A percentile compares a stretch with the other conserved stretches of the same genome.
phyloP scores from a whole-genome alignment of 805 yeast species.

The Starmerella stellata region DNA sequence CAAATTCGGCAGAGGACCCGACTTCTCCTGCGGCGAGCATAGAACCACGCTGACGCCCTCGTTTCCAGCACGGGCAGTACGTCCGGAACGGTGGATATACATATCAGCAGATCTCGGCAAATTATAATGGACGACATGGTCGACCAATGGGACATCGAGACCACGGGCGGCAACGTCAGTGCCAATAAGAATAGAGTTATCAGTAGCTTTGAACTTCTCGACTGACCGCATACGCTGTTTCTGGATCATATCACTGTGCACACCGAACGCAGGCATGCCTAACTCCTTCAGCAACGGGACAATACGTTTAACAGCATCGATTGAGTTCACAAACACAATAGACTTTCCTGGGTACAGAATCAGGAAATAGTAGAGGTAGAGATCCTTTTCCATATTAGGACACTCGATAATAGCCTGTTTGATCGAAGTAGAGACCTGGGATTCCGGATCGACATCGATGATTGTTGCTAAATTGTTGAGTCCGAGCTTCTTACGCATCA shows the following conservation, averaged over 20 bases:
- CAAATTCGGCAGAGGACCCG: conserved; percentile 68
- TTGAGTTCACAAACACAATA: conserved; percentile 83
- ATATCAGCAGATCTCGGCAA: conserved; percentile 87
- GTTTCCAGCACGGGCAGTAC: conserved; percentile 90
- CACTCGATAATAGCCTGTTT: conserved; percentile 84
- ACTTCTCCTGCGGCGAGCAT: conserved; percentile 84
- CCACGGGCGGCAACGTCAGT: conserved; percentile 99
- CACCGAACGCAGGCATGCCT: conserved; percentile 46
- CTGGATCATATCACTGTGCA: conserved; percentile 90
- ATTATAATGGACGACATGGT: conserved; percentile 92
- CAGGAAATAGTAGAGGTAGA: conserved; percentile 73
- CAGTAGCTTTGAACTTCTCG: conserved; percentile 47
- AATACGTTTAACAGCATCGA: conserved; percentile 78
- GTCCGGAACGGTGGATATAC: conserved; percentile 88
- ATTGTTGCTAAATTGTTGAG: conserved; percentile 53
- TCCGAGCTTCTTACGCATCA: conserved; percentile 50
- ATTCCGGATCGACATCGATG: conserved; percentile 75
- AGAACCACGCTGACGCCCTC: conserved; percentile 92
- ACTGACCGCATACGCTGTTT: conserved; percentile 74
- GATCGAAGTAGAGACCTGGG: conserved; percentile 53
- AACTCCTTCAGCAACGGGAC: conserved; percentile 58
- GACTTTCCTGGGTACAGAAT: conserved; percentile 77
- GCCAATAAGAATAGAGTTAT: conserved; percentile 50
- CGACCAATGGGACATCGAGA: conserved; percentile 72
- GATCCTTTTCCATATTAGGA: conserved; percentile 74